A percentile compares a stretch with the other conserved stretches of the same genome.
phyloP scores from a whole-genome alignment of 2,329 filamentous ascomycete genomes.

The Stachybotrys chlorohalonatus region DNA sequence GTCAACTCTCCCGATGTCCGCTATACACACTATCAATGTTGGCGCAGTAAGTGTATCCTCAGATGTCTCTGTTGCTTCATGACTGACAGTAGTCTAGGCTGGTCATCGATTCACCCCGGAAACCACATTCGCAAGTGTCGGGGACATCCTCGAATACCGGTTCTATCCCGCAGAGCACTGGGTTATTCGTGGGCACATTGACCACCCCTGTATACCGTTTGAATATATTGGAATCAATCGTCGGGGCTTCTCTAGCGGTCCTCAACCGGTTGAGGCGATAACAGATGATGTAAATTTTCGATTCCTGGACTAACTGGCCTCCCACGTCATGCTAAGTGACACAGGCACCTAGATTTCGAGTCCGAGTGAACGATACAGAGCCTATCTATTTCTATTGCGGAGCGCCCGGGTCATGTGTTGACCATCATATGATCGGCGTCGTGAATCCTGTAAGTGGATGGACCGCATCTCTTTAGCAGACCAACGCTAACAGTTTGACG shows the following conservation, averaged over 20 bases:
- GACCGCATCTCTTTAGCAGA: not conserved
- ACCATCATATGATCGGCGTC: conserved; percentile 63
- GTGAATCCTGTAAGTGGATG: conserved; percentile 53
- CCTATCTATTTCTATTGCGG: conserved; percentile 65
- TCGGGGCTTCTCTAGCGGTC: conserved; percentile 45
- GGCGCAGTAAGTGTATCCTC: not conserved
- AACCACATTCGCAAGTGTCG: conserved; percentile 24
- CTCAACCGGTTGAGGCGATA: conserved; percentile 34
- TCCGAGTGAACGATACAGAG: conserved; percentile 48
- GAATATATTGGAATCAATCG: conserved; percentile 39
- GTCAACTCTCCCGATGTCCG: not conserved
- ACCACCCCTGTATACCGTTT: conserved; percentile 55
- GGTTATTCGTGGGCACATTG: conserved; percentile 51
- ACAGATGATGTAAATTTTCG: conserved; percentile 29
- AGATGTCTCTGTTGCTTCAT: not conserved
- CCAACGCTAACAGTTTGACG: not conserved
- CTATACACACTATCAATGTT: not conserved
- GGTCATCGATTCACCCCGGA: conserved; percentile 22
- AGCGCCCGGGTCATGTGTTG: conserved; percentile 54
- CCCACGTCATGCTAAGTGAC: conserved; percentile 2
- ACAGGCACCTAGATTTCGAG: conserved; percentile 30
- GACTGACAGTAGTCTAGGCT: conserved; percentile 7
- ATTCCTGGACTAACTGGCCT: not conserved
- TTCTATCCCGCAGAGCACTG: conserved; percentile 58
- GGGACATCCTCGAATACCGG: conserved; percentile 45